phyloP scores from a whole-genome alignment of 345 rosid species.

The Punica granatum region DNA sequence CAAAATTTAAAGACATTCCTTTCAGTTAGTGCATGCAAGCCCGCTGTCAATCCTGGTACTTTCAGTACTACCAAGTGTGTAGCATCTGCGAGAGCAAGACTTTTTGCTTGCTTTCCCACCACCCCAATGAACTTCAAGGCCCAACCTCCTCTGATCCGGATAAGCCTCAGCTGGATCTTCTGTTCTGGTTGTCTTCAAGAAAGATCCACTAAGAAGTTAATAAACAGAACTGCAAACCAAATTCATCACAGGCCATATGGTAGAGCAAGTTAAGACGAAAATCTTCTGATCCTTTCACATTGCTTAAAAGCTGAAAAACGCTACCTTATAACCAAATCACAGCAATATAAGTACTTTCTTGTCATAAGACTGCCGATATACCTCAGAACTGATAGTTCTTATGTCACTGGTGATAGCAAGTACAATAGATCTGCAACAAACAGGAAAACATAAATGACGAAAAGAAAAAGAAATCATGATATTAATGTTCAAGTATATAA shows the following conservation, averaged over 20 bases:
- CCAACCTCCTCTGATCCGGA: slow-evolving; percentile 74
- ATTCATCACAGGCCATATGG: background rate
- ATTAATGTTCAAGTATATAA: no score
- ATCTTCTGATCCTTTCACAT: slow-evolving; percentile 46
- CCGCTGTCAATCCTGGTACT: slow-evolving; percentile 32
- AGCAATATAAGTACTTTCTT: background rate
- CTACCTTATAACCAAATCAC: background rate
- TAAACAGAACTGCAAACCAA: background rate
- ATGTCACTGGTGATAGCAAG: slow-evolving; percentile 91
- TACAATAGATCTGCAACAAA: slow-evolving; percentile 63
- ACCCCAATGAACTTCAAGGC: slow-evolving; percentile 57
- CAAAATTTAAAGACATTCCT: slow-evolving; percentile 29
- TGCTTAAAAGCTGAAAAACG: slow-evolving; percentile 56
- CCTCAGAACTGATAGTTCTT: slow-evolving; percentile 92
- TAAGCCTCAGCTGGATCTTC: slow-evolving; percentile 44
- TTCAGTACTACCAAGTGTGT: slow-evolving; percentile 67
- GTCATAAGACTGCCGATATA: slow-evolving; percentile 20
- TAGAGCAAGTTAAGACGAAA: slow-evolving; percentile 10
- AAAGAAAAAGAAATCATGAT: no score
- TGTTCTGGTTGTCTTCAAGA: slow-evolving; percentile 45
- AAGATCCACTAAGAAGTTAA: background rate
- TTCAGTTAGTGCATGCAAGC: slow-evolving; percentile 30
- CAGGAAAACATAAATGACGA: background rate
- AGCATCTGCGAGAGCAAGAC: slow-evolving; percentile 48
- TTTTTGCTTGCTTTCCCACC: slow-evolving; percentile 68